Conservation (phyloP, 2,329 filamentous ascomycete genomes). For the Alternaria sp. region DNA sequence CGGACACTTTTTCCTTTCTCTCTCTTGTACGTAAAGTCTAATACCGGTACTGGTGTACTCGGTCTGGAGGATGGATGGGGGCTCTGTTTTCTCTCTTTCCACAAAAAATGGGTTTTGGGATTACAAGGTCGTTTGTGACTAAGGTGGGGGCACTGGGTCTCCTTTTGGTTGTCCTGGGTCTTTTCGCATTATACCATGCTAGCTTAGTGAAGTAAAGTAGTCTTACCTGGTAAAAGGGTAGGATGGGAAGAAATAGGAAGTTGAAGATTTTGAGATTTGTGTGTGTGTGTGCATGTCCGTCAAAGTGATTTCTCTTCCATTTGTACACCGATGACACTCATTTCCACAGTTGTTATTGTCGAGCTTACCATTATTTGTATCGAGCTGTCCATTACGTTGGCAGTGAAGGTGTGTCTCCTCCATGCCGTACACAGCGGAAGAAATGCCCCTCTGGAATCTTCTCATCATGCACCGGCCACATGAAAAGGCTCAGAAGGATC, state of each 20-base stretch:
- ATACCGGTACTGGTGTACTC: neutral
- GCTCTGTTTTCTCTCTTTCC: neutral
- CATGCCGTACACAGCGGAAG: neutral
- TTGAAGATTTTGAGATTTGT: neutral
- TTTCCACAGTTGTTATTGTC: too few species aligned
- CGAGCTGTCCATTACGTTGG: too few species aligned
- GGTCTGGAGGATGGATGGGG: neutral
- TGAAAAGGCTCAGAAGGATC: too few species aligned
- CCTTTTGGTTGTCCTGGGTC: too few species aligned
- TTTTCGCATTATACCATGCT: neutral
- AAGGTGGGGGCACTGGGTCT: too few species aligned
- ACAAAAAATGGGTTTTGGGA: neutral
- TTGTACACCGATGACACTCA: too few species aligned
- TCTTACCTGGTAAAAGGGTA: neutral
- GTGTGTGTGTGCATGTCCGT: too few species aligned
- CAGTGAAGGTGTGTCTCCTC: too few species aligned
- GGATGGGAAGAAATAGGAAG: neutral
- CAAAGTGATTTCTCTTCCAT: too few species aligned
- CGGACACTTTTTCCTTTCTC: neutral
- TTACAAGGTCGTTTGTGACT: too few species aligned
- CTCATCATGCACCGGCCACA: neutral
- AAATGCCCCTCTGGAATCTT: neutral
- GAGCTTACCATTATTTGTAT: too few species aligned
- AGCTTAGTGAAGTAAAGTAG: neutral
- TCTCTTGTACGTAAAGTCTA: neutral